Percentiles rank a stretch among this genome's conserved stretches.
Evolutionary conservation across 371 early-diverging fungal genomes (phyloP).

Genomic region (Mucor lusitanicus): DNA sequence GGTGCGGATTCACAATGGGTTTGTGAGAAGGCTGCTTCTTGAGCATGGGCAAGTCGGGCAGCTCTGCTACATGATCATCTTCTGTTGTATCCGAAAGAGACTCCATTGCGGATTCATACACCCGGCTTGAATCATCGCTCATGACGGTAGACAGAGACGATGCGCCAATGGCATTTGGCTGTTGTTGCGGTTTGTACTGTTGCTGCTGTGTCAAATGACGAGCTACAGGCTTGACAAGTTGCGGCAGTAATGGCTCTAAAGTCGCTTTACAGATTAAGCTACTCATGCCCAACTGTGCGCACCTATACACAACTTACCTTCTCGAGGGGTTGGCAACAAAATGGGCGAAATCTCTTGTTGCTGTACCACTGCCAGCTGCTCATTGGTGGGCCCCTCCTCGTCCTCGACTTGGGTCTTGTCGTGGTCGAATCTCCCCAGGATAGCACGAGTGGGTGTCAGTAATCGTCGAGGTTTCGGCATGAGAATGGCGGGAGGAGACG

Average conservation of each 20-base stretch:
- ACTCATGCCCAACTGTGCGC: not conserved
- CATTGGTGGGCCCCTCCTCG: too few relatives aligned
- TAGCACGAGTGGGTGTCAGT: constrained; percentile 17
- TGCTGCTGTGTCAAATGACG: not conserved
- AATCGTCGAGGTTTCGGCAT: constrained; percentile 26
- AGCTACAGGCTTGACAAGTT: not conserved
- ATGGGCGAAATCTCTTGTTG: constrained; percentile 12
- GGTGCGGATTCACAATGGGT: not conserved
- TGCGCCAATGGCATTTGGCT: not conserved
- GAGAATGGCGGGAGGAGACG: constrained; percentile 5
- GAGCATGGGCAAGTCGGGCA: not conserved
- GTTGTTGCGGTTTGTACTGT: not conserved
- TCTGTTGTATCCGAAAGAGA: constrained; percentile 5
- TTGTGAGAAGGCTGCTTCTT: not conserved
- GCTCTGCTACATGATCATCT: not conserved
- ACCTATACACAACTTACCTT: constrained; percentile 4
- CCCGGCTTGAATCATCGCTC: constrained; percentile 11
- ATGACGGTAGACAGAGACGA: not conserved
- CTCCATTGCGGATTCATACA: constrained; percentile 19
- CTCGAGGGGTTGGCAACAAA: constrained; percentile 3
- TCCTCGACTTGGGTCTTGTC: constrained; percentile 25
- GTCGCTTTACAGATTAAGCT: not conserved
- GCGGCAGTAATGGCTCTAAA: not conserved
- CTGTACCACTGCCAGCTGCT: not conserved
- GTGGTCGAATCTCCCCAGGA: constrained; percentile 10